Conservation (phyloP, 176 grass and related monocot genomes). For the Sorghum bicolor region Sorghum_bicolor_NCBIv3 NC_012872.2:69258001-69258500, state of each 20-base stretch:
- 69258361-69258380: background rate
- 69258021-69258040: background rate
- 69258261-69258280: background rate
- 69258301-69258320: background rate
- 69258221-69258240: background rate
- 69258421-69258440: too few species aligned
- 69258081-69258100: slow-evolving; percentile 17
- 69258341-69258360: too few species aligned
- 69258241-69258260: background rate
- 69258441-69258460: too few species aligned
- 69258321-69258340: too few species aligned
- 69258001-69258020: background rate
- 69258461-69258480: too few species aligned
- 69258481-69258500: too few species aligned
- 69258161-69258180: background rate
- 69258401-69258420: background rate
- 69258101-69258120: background rate
- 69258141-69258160: background rate
- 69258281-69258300: background rate
- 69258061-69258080: background rate
- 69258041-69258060: background rate
- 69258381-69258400: background rate
- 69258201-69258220: background rate
- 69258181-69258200: background rate
- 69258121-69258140: slow-evolving; percentile 19